Conservation (phyloP, 805 yeast genomes). For the Huiozyma sinensis region DNA sequence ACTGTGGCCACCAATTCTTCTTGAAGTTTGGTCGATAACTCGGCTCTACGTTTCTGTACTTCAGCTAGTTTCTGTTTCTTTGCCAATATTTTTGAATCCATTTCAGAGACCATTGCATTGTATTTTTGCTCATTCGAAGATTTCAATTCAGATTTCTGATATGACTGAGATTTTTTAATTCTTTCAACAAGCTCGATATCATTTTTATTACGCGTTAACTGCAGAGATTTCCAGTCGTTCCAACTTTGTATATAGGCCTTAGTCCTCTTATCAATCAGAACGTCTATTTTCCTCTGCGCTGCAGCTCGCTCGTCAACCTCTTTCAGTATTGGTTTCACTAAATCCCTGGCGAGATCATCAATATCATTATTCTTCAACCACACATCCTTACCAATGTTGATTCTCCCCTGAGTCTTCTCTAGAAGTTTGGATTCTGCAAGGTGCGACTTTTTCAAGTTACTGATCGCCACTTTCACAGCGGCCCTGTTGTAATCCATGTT, state of each 20-base stretch:
- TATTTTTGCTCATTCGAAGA: conserved; percentile 18
- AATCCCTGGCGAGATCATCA: conserved; percentile 63
- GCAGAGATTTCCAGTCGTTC: conserved; percentile 33
- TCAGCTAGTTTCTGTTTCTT: conserved; percentile 31
- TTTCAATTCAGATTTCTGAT: conserved; percentile 24
- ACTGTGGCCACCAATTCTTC: not conserved
- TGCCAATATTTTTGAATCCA: conserved; percentile 29
- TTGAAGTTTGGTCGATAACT: not conserved
- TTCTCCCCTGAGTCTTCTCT: conserved; percentile 31
- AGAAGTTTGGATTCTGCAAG: conserved; percentile 31
- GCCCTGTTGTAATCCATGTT: conserved; percentile 52
- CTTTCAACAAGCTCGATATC: conserved; percentile 32
- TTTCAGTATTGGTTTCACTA: conserved; percentile 73
- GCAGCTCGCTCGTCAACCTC: conserved; percentile 63
- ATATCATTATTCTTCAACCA: conserved; percentile 66
- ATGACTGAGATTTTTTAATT: conserved; percentile 23
- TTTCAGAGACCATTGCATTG: conserved; percentile 17
- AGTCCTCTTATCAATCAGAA: conserved; percentile 29
- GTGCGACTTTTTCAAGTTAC: conserved; percentile 39
- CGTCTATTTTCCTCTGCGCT: conserved; percentile 53
- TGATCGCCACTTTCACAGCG: conserved; percentile 71
- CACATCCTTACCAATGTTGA: conserved; percentile 82
- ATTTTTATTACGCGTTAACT: conserved; percentile 28
- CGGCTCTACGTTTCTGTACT: conserved; percentile 18
- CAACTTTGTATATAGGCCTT: conserved; percentile 31